Evolutionary conservation across 176 grass and related monocot genomes (phyloP).

Genomic region (Neostapfia colusana): DNA sequence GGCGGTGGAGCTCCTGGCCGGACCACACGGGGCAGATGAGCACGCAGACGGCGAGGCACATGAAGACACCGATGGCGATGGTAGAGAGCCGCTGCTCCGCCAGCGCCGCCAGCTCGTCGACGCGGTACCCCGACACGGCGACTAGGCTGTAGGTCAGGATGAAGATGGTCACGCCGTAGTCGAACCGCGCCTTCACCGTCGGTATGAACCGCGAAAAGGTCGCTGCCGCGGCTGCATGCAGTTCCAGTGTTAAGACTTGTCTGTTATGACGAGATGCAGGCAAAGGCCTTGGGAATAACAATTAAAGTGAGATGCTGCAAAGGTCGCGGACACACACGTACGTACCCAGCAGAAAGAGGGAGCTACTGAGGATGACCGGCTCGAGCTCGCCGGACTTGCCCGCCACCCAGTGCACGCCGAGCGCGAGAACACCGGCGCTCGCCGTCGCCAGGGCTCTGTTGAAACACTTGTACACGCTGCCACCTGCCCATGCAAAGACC

Average conservation of each 20-base stretch:
- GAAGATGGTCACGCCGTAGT: slow-evolving; percentile 92
- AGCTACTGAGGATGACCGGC: slow-evolving; percentile 58
- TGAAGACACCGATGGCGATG: slow-evolving; percentile 63
- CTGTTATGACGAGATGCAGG: too few relatives aligned
- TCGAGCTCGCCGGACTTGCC: slow-evolving; percentile 63
- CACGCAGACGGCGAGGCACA: slow-evolving; percentile 63
- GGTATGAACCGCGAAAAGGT: slow-evolving; percentile 91
- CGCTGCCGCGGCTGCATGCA: slow-evolving; percentile 59
- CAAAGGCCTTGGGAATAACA: too few relatives aligned
- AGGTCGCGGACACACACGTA: slow-evolving; percentile 26
- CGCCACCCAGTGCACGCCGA: slow-evolving; percentile 80
- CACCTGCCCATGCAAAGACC: slow-evolving; percentile 44
- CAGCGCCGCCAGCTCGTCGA: slow-evolving; percentile 50
- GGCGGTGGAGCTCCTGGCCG: slow-evolving; percentile 71
- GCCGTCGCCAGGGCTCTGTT: slow-evolving; percentile 75
- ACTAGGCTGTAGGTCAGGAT: slow-evolving; percentile 93
- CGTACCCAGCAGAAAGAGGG: slow-evolving; percentile 84
- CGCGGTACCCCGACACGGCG: slow-evolving; percentile 88
- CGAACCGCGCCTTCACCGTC: slow-evolving; percentile 74
- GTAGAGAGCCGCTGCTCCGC: slow-evolving; percentile 67
- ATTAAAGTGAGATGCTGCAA: too few relatives aligned
- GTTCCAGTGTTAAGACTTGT: neutral
- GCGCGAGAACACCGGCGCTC: slow-evolving; percentile 60
- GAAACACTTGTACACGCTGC: slow-evolving; percentile 84
- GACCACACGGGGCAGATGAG: slow-evolving; percentile 77